phyloP scores from a whole-genome alignment of 2,329 filamentous ascomycete genomes.

The Aureobasidium sp. region DNA sequence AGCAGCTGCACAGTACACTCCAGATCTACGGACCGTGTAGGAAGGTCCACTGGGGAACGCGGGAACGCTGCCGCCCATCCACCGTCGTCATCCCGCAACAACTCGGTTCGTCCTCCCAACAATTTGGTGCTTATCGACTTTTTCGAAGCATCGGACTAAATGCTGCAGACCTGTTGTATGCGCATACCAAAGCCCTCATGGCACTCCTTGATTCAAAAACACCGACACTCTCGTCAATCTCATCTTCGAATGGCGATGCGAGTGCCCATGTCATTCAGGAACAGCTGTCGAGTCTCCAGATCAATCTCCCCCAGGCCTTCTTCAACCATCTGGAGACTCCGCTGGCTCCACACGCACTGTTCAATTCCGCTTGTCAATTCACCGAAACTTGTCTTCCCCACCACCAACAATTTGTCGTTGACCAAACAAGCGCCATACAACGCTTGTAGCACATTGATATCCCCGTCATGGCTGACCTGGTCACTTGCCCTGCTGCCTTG shows the following conservation, averaged over 20 bases:
- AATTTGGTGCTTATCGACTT: constrained; percentile 3
- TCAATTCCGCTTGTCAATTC: neutral
- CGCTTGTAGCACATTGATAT: neutral
- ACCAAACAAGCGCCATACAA: neutral
- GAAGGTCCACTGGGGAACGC: constrained; percentile 8
- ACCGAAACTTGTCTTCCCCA: constrained; percentile 1
- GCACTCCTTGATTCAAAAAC: neutral
- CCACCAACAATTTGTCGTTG: neutral
- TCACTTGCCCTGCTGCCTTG: neutral
- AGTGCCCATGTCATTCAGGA: neutral
- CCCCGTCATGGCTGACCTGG: neutral
- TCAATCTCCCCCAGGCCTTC: neutral
- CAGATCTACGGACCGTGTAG: neutral
- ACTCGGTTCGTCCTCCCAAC: constrained; percentile 2
- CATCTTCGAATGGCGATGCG: neutral
- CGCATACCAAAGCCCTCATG: neutral
- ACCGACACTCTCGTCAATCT: neutral
- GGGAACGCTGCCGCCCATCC: constrained; percentile 3
- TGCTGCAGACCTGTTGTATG: neutral
- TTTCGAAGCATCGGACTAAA: neutral
- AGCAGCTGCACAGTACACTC: neutral
- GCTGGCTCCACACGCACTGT: constrained; percentile 6
- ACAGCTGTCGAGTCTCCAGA: neutral
- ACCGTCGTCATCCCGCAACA: constrained; percentile 4
- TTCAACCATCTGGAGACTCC: constrained; percentile 5